A percentile compares a stretch with the other conserved stretches of the same genome.
phyloP scores from a whole-genome alignment of 108 stramenopile genomes.

The Chaetoceros muelleri region DNA sequence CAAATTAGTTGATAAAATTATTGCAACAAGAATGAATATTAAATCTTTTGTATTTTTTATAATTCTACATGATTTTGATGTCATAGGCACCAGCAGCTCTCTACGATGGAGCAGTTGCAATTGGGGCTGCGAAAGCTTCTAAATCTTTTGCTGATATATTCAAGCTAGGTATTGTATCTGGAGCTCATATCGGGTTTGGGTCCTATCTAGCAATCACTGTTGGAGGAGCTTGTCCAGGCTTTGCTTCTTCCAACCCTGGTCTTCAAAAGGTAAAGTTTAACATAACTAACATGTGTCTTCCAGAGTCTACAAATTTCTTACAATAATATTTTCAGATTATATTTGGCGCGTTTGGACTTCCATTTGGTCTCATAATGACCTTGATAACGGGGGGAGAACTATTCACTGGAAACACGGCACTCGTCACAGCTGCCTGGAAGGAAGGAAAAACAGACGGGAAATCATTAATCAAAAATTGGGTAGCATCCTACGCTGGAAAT shows the following conservation, averaged over 20 bases:
- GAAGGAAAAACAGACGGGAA: constrained; percentile 56
- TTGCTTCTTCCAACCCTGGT: constrained; percentile 79
- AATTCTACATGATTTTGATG: too few species aligned
- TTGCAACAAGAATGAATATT: too few species aligned
- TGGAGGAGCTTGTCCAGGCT: constrained; percentile 73
- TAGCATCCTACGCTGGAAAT: constrained; percentile 69
- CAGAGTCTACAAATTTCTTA: too few species aligned
- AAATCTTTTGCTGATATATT: constrained; percentile 61
- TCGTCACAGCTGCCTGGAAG: constrained; percentile 66
- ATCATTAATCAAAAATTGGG: constrained; percentile 64
- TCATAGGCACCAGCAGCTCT: constrained; percentile 53
- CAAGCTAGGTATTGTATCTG: constrained; percentile 74
- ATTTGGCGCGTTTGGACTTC: constrained; percentile 74
- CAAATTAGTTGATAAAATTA: too few species aligned
- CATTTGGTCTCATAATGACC: constrained; percentile 84
- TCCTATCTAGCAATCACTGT: constrained; percentile 76
- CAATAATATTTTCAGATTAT: constrained; percentile 32
- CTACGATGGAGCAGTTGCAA: constrained; percentile 69
- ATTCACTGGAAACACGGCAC: constrained; percentile 70
- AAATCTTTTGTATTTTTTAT: too few species aligned
- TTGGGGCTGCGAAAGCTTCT: constrained; percentile 68
- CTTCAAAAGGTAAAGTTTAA: constrained; percentile 51
- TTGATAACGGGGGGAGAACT: constrained; percentile 52
- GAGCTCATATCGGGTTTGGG: constrained; percentile 82
- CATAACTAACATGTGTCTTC: too few species aligned